Conservation (phyloP, 2,329 filamentous ascomycete genomes). For the Xylaria sp. region DNA sequence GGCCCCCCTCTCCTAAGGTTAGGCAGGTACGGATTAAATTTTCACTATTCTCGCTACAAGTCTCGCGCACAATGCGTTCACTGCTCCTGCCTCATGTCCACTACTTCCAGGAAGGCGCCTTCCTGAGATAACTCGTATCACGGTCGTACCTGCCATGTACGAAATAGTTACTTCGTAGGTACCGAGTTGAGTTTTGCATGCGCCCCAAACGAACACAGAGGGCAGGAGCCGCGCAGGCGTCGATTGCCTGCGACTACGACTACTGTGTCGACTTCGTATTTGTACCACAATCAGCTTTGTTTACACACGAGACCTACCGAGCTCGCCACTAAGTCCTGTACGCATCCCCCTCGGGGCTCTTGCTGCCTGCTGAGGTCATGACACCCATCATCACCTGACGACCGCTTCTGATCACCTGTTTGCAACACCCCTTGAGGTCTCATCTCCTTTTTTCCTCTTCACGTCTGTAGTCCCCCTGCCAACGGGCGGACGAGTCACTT, state of each 20-base stretch:
- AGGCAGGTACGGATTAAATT: neutral
- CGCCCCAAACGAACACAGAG: neutral
- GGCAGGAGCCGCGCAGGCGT: neutral
- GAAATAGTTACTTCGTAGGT: neutral
- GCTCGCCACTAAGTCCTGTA: neutral
- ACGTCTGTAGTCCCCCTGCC: neutral
- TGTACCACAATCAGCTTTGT: neutral
- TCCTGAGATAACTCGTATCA: too few species aligned
- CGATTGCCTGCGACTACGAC: too few species aligned
- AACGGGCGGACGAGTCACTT: neutral
- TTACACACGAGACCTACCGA: neutral
- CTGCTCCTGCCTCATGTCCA: neutral
- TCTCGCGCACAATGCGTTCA: neutral
- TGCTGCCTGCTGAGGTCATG: neutral
- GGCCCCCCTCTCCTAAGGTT: neutral
- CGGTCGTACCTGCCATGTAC: too few species aligned
- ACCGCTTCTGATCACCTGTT: constrained; percentile 13
- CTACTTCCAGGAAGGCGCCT: too few species aligned
- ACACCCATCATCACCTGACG: constrained; percentile 6
- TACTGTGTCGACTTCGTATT: neutral
- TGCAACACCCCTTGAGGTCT: constrained; percentile 7
- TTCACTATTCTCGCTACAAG: neutral
- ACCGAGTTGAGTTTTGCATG: neutral
- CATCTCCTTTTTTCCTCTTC: neutral
- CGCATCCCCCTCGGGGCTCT: neutral